Evolutionary conservation across 768 basidiomycete species (phyloP).

Genomic region (Leccinum incarnatum): DNA sequence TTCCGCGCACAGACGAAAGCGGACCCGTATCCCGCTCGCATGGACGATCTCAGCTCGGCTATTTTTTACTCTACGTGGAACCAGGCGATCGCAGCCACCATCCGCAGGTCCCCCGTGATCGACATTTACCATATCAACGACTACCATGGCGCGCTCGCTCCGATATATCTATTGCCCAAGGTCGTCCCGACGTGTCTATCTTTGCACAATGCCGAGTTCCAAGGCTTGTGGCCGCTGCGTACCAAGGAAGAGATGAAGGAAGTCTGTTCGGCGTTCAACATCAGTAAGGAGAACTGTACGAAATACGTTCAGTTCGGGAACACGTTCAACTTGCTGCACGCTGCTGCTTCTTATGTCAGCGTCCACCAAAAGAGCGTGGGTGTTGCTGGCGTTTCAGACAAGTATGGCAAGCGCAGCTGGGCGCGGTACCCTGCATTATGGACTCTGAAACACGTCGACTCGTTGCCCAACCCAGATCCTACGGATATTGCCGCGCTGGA

Average conservation of each 20-base stretch:
- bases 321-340: slow-evolving; percentile 94
- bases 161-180: slow-evolving; percentile 89
- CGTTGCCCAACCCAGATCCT: slow-evolving; percentile 92
- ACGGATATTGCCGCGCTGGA: slow-evolving; percentile 93
- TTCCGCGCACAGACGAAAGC: slow-evolving; percentile 96
- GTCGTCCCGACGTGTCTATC: slow-evolving; percentile 88
- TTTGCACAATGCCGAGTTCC: slow-evolving; percentile 96
- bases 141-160: slow-evolving; percentile 90
- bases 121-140: slow-evolving; percentile 96
- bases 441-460: slow-evolving; percentile 95
- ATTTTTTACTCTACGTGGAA: slow-evolving; percentile 99
- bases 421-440: slow-evolving; percentile 94
- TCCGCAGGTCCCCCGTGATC: slow-evolving; percentile 80
- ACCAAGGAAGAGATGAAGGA: slow-evolving; percentile 99
- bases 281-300: slow-evolving; percentile 92
- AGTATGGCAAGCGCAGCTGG: slow-evolving; percentile 97
- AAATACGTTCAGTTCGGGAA: slow-evolving; percentile 99
- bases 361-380: slow-evolving; percentile 90
- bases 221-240: slow-evolving; percentile 93
- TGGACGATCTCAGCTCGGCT: slow-evolving; percentile 95
- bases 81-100: slow-evolving; percentile 90
- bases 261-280: slow-evolving; percentile 96
- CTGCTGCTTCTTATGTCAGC: slow-evolving; percentile 89
- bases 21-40: slow-evolving; percentile 93
- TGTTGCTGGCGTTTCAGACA: slow-evolving; percentile 96